phyloP scores from a whole-genome alignment of 2,329 filamentous ascomycete species.

The Microsporum ferrugineum region DNA sequence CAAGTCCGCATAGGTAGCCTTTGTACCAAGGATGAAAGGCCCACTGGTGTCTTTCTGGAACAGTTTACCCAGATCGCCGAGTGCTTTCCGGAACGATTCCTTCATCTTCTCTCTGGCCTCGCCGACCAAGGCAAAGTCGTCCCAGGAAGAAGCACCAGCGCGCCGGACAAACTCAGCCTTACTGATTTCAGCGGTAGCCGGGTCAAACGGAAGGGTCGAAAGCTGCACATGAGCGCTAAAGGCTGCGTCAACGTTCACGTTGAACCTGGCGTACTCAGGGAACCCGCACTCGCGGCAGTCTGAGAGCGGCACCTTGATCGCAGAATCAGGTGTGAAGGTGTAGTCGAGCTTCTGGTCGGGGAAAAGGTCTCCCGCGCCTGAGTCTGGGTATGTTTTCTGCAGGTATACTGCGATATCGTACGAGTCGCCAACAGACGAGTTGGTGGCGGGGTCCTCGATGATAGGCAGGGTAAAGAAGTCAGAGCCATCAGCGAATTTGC shows the following conservation, averaged over 20 bases:
- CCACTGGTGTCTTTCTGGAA: conserved; percentile 33
- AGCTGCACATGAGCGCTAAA: conserved; percentile 41
- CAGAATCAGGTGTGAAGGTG: conserved; percentile 14
- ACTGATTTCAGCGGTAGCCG: conserved; percentile 33
- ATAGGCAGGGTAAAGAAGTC: conserved; percentile 53
- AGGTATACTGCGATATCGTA: conserved; percentile 55
- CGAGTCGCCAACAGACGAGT: conserved; percentile 45
- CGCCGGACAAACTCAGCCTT: conserved; percentile 42
- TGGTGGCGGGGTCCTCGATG: conserved; percentile 37
- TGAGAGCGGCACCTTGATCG: conserved; percentile 31
- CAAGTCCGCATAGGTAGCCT: conserved; percentile 44
- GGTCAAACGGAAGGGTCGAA: conserved; percentile 41
- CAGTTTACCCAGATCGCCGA: conserved; percentile 35
- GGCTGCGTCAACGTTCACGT: conserved; percentile 43
- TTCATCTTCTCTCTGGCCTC: conserved; percentile 33
- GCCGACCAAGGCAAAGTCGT: conserved; percentile 25
- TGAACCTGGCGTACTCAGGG: conserved; percentile 35
- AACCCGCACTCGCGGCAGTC: conserved; percentile 18
- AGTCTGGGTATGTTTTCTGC: conserved; percentile 34
- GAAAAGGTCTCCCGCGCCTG: conserved; percentile 37
- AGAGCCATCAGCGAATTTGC: conserved; percentile 45
- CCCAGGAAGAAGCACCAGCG: conserved; percentile 34
- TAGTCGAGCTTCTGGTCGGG: conserved; percentile 34
- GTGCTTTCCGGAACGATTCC: conserved; percentile 30
- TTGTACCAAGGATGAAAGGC: conserved; percentile 39